These are phyloP conservation scores for Hagleromyces aurorensis DNA, from an alignment of 805 yeast genomes.

Conservation along the genomic window DNA sequence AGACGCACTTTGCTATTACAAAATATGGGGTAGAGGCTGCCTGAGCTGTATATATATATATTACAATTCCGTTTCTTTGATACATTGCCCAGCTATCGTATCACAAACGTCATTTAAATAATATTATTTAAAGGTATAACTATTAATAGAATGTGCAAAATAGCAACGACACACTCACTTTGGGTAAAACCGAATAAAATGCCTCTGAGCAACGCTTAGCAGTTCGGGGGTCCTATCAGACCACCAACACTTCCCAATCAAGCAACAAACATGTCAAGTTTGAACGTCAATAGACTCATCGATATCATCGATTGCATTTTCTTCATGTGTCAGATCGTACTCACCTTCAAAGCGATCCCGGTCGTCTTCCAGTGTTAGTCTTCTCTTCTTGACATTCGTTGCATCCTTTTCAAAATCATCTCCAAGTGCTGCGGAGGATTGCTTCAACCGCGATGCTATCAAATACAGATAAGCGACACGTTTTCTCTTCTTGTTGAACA, in stretches of 20 bases:
- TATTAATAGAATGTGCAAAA: too few relatives aligned
- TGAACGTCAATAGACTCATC: too few relatives aligned
- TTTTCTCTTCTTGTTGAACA: constrained; percentile 84
- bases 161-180: too few relatives aligned
- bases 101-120: too few relatives aligned
- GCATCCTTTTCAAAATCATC: constrained; percentile 32
- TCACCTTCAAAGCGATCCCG: constrained; percentile 37
- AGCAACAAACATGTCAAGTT: too few relatives aligned
- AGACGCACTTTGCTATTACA: constrained; percentile 19
- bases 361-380: constrained; percentile 33
- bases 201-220: too few relatives aligned
- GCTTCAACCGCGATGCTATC: constrained; percentile 42
- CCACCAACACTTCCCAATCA: too few relatives aligned
- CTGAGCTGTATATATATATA: too few relatives aligned
- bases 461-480: constrained; percentile 83
- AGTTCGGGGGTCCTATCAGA: constrained; percentile 1
- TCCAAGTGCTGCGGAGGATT: constrained; percentile 31
- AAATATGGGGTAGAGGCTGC: constrained; percentile 22
- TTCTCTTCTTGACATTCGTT: constrained; percentile 10
- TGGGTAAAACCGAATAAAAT: too few relatives aligned
- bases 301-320: constrained; percentile 33
- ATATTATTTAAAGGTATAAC: too few relatives aligned
- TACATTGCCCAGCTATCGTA: too few relatives aligned
- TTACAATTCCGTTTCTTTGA: too few relatives aligned
- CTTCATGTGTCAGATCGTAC: constrained; percentile 39